Evolutionary conservation across 495 filamentous ascomycete species (phyloP).

Genomic region (Xylaria longipes): DNA sequence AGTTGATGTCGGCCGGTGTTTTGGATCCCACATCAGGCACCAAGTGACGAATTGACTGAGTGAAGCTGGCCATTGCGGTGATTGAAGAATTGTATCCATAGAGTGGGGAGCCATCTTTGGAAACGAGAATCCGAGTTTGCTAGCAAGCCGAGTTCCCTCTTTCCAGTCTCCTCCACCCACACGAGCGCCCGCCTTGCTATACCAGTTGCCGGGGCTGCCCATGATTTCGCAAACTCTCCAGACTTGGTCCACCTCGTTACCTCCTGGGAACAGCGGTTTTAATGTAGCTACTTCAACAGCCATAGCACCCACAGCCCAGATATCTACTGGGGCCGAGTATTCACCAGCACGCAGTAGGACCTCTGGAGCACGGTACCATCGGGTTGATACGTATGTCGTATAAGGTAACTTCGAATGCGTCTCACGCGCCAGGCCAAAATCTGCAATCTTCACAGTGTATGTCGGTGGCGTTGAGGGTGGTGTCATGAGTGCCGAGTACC

Average conservation of each 20-base stretch:
- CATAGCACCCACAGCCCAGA: constrained; percentile 99
- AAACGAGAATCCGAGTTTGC: constrained; percentile 97
- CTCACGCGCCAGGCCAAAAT: constrained; percentile 97
- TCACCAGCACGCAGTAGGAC: constrained; percentile 93
- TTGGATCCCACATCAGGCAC: constrained; percentile 99
- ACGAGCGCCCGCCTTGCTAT: constrained; percentile 82
- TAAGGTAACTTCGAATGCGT: constrained; percentile 95
- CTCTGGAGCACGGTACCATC: constrained; percentile 98
- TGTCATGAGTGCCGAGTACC: constrained; percentile 92
- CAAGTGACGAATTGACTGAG: constrained; percentile 94
- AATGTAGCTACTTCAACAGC: constrained; percentile 97
- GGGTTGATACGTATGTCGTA: constrained; percentile 97
- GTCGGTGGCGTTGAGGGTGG: constrained; percentile 91
- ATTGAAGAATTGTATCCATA: constrained; percentile 90
- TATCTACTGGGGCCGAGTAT: constrained; percentile 97
- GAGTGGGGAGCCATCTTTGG: constrained; percentile 99
- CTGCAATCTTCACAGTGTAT: constrained; percentile 98
- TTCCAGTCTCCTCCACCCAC: constrained; percentile 98
- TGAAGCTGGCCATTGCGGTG: constrained; percentile 89
- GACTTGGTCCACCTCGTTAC: constrained; percentile 98
- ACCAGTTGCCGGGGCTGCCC: constrained; percentile 98
- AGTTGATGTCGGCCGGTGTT: constrained; percentile 88
- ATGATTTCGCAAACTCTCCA: constrained; percentile 99
- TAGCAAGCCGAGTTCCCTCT: constrained; percentile 88
- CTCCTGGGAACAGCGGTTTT: constrained; percentile 96